Conservation (phyloP, 2,329 filamentous ascomycete genomes). For the Fusarium verticillioides region DNA sequence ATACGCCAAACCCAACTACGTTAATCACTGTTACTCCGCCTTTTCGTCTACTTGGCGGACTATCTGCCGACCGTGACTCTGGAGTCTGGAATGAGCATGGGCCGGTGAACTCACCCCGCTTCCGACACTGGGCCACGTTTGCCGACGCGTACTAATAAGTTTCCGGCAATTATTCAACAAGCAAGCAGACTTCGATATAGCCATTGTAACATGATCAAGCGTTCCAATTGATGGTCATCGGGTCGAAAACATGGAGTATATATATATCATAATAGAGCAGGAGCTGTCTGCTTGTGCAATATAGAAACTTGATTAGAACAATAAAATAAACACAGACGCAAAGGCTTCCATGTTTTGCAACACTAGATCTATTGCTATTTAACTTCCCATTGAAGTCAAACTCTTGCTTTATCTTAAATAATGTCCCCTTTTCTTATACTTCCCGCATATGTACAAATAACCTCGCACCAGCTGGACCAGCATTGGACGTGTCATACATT, state of each 20-base stretch:
- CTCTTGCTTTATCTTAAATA: neutral
- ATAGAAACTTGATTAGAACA: too few relatives aligned
- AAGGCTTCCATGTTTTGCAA: neutral
- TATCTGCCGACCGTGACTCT: neutral
- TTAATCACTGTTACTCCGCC: neutral
- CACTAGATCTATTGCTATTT: neutral
- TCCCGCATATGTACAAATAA: neutral
- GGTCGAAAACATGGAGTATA: accelerated
- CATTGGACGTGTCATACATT: neutral
- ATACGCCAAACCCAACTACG: neutral
- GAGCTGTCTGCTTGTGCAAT: too few relatives aligned
- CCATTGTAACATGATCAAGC: neutral
- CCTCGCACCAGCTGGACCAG: neutral
- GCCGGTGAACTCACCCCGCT: neutral
- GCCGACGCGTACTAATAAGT: neutral
- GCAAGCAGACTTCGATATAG: neutral
- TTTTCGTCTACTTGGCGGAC: neutral
- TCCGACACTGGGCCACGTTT: neutral
- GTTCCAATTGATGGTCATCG: accelerated
- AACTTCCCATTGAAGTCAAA: neutral
- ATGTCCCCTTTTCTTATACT: neutral
- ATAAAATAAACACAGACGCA: neutral
- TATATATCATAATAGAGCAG: neutral
- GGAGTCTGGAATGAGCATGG: neutral
- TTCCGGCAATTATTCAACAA: neutral